Conservation (phyloP, 1,284 basidiomycete genomes). For the Ustilago cynodontis region DNA sequence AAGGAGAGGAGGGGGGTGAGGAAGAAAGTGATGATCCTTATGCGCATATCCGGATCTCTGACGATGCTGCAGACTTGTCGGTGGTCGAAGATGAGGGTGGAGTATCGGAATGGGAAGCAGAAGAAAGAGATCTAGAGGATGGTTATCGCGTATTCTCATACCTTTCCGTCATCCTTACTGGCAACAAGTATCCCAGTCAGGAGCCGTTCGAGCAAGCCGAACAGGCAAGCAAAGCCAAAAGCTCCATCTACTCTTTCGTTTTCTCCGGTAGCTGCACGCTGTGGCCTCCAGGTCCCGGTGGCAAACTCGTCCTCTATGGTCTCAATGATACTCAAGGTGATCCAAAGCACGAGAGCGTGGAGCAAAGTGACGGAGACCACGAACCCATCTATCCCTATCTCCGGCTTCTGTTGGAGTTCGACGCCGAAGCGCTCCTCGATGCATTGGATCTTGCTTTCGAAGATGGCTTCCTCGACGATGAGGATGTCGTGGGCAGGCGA, state of each 20-base stretch:
- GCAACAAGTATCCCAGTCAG: constrained; percentile 87
- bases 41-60: constrained; percentile 23
- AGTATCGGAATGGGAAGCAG: constrained; percentile 18
- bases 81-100: neutral
- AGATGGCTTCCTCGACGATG: constrained; percentile 87
- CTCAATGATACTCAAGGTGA: constrained; percentile 66
- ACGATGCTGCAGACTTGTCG: constrained; percentile 2
- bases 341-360: constrained; percentile 72
- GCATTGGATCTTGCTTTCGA: constrained; percentile 95
- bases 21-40: constrained; percentile 28
- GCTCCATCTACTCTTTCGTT: constrained; percentile 74
- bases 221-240: constrained; percentile 73
- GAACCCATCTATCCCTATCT: constrained; percentile 82
- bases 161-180: constrained; percentile 85
- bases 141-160: constrained; percentile 95
- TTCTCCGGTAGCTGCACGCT: constrained; percentile 84
- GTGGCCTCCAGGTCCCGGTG: constrained; percentile 81
- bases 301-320: constrained; percentile 77
- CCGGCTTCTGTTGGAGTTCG: constrained; percentile 84
- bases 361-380: constrained; percentile 73
- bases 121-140: constrained; percentile 72
- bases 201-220: constrained; percentile 76
- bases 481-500: constrained; percentile 68
- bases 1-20: neutral
- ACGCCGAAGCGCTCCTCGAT: constrained; percentile 94